Conservation (phyloP, 805 yeast species). For the Hanseniaspora lachancei region DNA sequence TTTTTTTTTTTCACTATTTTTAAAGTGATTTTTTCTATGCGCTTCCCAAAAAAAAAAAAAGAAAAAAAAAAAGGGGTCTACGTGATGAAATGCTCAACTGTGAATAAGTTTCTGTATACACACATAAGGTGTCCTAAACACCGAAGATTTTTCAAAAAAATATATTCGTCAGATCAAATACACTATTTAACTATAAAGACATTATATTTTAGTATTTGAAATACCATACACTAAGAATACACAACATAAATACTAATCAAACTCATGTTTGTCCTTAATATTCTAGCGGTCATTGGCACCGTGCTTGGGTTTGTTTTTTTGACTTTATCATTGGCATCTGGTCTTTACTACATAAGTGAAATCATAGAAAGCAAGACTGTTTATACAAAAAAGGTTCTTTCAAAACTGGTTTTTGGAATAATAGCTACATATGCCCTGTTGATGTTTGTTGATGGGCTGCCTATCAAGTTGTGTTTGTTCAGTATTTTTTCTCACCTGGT, state of each 20-base stretch:
- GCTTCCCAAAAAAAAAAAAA: no score
- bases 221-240: no score
- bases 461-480: conserved; percentile 51
- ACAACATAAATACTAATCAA: neutral
- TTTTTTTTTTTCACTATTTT: no score
- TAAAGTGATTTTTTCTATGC: no score
- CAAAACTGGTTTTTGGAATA: conserved; percentile 49
- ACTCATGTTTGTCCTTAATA: conserved; percentile 39
- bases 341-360: conserved; percentile 80
- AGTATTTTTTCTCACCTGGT: conserved; percentile 58
- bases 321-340: conserved; percentile 70
- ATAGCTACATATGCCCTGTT: conserved; percentile 43
- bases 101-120: neutral
- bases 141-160: neutral
- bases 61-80: no score
- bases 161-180: neutral
- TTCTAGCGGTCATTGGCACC: conserved; percentile 49
- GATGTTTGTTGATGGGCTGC: conserved; percentile 65
- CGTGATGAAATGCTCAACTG: no score
- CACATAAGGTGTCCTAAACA: neutral
- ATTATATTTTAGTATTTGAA: neutral
- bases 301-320: conserved; percentile 47
- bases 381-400: conserved; percentile 60
- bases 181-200: neutral
- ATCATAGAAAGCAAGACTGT: conserved; percentile 87